A percentile compares a stretch with the other conserved stretches of the same genome.
Conservation (phyloP, 1,284 basidiomycete genomes). For the Papiliotrema laurentii region DNA sequence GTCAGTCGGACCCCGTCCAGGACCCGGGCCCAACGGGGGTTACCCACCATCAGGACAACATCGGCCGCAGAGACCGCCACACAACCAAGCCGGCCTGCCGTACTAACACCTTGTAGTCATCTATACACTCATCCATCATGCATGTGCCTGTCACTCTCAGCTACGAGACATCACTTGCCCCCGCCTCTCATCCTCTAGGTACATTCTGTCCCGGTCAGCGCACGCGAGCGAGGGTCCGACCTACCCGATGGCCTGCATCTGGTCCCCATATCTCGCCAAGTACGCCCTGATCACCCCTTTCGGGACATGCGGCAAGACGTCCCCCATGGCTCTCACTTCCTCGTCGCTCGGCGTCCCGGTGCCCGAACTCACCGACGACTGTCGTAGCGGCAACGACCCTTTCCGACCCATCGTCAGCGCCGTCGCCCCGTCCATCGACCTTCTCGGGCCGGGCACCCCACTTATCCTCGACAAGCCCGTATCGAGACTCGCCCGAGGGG, state of each 20-base stretch:
- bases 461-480: conserved; percentile 15
- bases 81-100: too few relatives aligned
- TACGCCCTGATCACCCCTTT: conserved; percentile 65
- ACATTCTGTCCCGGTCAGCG: conserved; percentile 53
- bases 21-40: too few relatives aligned
- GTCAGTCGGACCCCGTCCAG: too few relatives aligned
- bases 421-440: conserved; percentile 10
- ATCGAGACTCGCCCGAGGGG: conserved; percentile 25
- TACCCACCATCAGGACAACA: too few relatives aligned
- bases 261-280: conserved; percentile 63
- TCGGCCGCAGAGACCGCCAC: too few relatives aligned
- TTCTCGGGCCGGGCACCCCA: conserved; percentile 1
- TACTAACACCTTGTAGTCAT: too few relatives aligned
- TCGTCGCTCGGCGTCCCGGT: conserved; percentile 17
- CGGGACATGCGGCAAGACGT: conserved; percentile 72
- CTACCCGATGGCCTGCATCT: conserved; percentile 68
- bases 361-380: neutral
- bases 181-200: conserved; percentile 79
- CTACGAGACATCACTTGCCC: conserved; percentile 52
- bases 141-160: too few relatives aligned
- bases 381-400: conserved; percentile 1
- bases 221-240: conserved; percentile 6
- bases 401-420: neutral
- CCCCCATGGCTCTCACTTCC: conserved; percentile 61
- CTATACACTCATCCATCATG: too few relatives aligned